Evolutionary conservation across 2,329 filamentous ascomycete species (phyloP).

Genomic region (Ophiostoma piceae): DNA sequence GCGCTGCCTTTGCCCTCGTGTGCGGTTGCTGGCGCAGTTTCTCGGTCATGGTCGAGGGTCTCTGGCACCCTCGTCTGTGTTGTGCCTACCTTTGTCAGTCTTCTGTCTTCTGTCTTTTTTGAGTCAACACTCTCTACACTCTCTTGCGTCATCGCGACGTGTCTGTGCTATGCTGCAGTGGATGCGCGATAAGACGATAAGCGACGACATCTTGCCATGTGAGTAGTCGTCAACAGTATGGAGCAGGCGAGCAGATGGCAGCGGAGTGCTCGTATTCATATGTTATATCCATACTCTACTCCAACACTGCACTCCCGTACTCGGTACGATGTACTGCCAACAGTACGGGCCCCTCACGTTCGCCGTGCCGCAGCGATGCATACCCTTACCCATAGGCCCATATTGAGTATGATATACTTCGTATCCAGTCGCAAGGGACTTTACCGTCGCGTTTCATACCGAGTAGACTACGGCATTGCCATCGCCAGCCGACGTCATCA

Average conservation of each 20-base stretch:
- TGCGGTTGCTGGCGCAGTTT: neutral
- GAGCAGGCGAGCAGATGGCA: neutral
- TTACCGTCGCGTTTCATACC: neutral
- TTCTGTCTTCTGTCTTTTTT: neutral
- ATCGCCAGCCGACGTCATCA: neutral
- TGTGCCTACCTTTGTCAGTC: neutral
- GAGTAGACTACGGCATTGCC: neutral
- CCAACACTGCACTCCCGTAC: no score
- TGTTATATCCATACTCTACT: neutral
- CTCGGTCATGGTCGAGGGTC: neutral
- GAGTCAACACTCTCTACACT: neutral
- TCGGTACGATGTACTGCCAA: no score
- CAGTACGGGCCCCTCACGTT: neutral
- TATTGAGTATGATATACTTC: no score
- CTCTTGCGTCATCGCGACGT: slow-evolving; percentile 1
- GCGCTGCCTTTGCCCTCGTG: slow-evolving; percentile 18
- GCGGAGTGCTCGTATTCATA: neutral
- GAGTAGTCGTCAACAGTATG: neutral
- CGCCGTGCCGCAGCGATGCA: neutral
- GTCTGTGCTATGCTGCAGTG: neutral
- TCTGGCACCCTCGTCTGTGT: neutral
- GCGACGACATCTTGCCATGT: neutral
- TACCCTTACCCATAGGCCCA: neutral
- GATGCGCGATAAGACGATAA: slow-evolving; percentile 6
- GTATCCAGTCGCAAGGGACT: neutral